A percentile compares a stretch with the other conserved stretches of the same genome.
These are phyloP conservation scores for Scheffersomyces parashehatae DNA, from an alignment of 1,139 yeast genomes.

Conservation along the genomic window DNA sequence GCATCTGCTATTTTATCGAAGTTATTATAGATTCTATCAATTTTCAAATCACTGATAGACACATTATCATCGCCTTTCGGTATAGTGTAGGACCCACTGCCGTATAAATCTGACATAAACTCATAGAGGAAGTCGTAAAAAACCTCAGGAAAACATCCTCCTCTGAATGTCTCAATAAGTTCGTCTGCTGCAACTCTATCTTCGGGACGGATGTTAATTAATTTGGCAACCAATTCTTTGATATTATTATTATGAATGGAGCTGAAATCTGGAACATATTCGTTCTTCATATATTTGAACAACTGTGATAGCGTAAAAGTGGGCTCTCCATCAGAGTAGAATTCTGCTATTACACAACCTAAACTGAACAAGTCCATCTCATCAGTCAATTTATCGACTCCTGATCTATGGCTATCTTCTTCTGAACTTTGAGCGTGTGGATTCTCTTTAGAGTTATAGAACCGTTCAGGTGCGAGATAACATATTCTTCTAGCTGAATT, in stretches of 20 bases:
- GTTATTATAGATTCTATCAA: slow-evolving; percentile 57
- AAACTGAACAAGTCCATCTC: slow-evolving; percentile 87
- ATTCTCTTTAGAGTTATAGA: slow-evolving; percentile 39
- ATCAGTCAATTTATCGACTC: slow-evolving; percentile 44
- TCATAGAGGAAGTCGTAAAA: slow-evolving; percentile 73
- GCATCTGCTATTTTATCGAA: slow-evolving; percentile 53
- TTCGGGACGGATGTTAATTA: slow-evolving; percentile 65
- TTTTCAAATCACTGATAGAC: slow-evolving; percentile 55
- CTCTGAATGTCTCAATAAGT: slow-evolving; percentile 52
- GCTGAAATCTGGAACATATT: slow-evolving; percentile 61
- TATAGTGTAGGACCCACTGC: slow-evolving; percentile 19
- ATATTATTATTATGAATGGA: slow-evolving; percentile 53
- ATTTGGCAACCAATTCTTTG: slow-evolving; percentile 54
- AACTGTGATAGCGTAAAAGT: slow-evolving; percentile 83
- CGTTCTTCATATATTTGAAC: slow-evolving; percentile 75
- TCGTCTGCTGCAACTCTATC: slow-evolving; percentile 58
- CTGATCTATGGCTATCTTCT: slow-evolving; percentile 29
- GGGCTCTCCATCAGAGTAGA: slow-evolving; percentile 84
- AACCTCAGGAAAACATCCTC: slow-evolving; percentile 62
- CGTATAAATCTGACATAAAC: slow-evolving; percentile 50
- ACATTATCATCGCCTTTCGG: slow-evolving; percentile 20
- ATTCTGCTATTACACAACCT: slow-evolving; percentile 91
- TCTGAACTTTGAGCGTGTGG: slow-evolving; percentile 19
- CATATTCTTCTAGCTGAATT: slow-evolving; percentile 85
- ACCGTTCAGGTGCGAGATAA: slow-evolving; percentile 93